A percentile compares a stretch with the other conserved stretches of the same genome.
Evolutionary conservation across 176 grass and related monocot species (phyloP).

Genomic region (Aegilops sharonensis): DNA sequence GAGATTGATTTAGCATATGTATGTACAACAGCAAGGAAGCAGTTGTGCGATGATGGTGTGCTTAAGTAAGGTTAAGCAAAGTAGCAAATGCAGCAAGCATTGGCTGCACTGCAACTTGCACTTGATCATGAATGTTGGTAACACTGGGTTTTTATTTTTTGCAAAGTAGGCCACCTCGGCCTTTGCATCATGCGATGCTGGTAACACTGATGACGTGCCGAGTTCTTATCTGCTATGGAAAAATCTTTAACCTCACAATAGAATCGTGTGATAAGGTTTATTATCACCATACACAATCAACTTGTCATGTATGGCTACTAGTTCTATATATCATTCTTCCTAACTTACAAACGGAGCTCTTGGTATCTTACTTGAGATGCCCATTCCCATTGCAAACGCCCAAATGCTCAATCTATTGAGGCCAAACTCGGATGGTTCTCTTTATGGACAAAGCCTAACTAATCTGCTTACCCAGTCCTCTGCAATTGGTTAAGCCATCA

Average conservation of each 20-base stretch:
- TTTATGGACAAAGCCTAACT: too few relatives aligned
- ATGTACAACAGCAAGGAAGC: neutral
- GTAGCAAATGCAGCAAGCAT: neutral
- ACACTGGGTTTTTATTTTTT: too few relatives aligned
- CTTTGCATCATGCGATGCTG: too few relatives aligned
- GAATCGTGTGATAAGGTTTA: neutral
- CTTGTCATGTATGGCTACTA: neutral
- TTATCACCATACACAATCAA: neutral
- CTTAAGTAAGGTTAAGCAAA: neutral
- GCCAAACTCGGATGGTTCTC: neutral
- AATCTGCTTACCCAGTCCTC: conserved; percentile 21
- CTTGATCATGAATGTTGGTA: too few relatives aligned
- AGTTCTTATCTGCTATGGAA: too few relatives aligned
- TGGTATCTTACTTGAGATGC: too few relatives aligned
- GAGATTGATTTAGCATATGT: neutral
- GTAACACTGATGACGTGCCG: too few relatives aligned
- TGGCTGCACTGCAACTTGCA: neutral
- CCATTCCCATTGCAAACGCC: neutral
- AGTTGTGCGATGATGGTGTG: neutral
- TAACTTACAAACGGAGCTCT: neutral
- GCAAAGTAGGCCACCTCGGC: too few relatives aligned
- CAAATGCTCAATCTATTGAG: neutral
- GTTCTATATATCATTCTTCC: conserved; percentile 9
- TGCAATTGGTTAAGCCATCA: neutral
- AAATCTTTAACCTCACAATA: neutral